Evolutionary conservation across 2,329 filamentous ascomycete species (phyloP).

Genomic region (Colletotrichum horii): DNA sequence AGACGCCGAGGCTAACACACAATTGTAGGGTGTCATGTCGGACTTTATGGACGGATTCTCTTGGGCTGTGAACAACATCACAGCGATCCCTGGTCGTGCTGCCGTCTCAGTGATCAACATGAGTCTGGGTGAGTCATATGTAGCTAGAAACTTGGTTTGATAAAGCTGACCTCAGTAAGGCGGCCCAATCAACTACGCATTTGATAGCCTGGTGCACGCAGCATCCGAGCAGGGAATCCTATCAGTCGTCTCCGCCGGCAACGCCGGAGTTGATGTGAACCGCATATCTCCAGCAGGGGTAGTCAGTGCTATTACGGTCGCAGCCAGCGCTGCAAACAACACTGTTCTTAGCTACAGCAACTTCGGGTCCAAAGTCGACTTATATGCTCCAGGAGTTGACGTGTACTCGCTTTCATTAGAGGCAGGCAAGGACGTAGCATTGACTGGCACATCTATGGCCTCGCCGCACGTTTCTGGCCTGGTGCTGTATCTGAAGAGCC

Average conservation of each 20-base stretch:
- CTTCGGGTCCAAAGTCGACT: slow-evolving; percentile 51
- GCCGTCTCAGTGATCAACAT: neutral
- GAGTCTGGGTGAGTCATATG: neutral
- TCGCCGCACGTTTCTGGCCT: slow-evolving; percentile 65
- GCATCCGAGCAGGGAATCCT: slow-evolving; percentile 54
- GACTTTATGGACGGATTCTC: slow-evolving; percentile 9
- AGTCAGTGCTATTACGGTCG: slow-evolving; percentile 55
- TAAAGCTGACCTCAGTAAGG: neutral
- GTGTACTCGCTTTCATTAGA: slow-evolving; percentile 38
- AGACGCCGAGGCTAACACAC: neutral
- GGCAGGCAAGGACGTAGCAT: slow-evolving; percentile 38
- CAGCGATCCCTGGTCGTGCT: neutral
- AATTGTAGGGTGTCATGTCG: neutral
- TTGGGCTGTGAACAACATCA: neutral
- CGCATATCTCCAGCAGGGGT: slow-evolving; percentile 53
- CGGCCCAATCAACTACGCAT: slow-evolving; percentile 33
- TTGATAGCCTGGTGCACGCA: slow-evolving; percentile 54
- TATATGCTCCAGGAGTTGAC: slow-evolving; percentile 54
- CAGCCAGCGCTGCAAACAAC: slow-evolving; percentile 46
- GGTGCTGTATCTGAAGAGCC: slow-evolving; percentile 54
- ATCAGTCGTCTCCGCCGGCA: slow-evolving; percentile 60
- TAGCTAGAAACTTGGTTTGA: neutral
- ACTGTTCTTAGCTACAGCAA: slow-evolving; percentile 51
- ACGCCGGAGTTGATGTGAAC: slow-evolving; percentile 37
- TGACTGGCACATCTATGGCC: slow-evolving; percentile 65